Percentiles rank a stretch among this genome's conserved stretches.
Evolutionary conservation across 2,329 filamentous ascomycete genomes (phyloP).

Genomic region (Sordariomycetes sp.): DNA sequence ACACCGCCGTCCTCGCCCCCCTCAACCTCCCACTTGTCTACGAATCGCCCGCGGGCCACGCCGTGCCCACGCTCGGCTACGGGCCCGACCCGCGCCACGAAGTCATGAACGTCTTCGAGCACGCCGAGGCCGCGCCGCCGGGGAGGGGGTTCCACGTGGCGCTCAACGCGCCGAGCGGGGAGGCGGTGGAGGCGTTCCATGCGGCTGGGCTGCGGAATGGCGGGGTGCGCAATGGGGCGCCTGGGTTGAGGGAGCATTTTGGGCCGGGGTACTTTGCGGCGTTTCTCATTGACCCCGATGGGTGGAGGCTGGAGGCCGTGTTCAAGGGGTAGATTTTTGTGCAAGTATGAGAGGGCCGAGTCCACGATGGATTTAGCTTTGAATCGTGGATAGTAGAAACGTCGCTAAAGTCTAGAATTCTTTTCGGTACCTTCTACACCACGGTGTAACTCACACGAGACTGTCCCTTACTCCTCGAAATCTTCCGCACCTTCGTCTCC

Average conservation of each 20-base stretch:
- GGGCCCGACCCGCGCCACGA: constrained; percentile 15
- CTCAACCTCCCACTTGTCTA: constrained; percentile 18
- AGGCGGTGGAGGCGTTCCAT: constrained; percentile 18
- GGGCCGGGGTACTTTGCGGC: constrained; percentile 21
- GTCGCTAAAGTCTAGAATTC: no score
- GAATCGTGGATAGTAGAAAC: no score
- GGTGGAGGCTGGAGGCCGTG: constrained; percentile 20
- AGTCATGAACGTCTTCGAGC: constrained; percentile 18
- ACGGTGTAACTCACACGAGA: constrained; percentile 43
- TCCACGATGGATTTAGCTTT: no score
- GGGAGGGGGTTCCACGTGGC: constrained; percentile 20
- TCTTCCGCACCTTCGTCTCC: constrained; percentile 54
- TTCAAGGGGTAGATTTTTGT: constrained; percentile 5
- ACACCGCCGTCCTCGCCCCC: constrained; percentile 15
- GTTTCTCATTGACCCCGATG: constrained; percentile 21
- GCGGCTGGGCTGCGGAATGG: constrained; percentile 15
- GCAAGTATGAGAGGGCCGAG: no score
- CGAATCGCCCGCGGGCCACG: constrained; percentile 12
- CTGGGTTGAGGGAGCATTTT: constrained; percentile 18
- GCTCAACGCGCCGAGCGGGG: constrained; percentile 18
- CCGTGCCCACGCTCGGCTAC: constrained; percentile 16
- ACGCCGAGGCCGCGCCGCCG: constrained; percentile 12
- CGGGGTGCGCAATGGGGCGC: constrained; percentile 16
- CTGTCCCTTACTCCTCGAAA: constrained; percentile 51
- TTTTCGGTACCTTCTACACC: neutral